These are phyloP conservation scores for Lasiosphaeris hirsuta DNA, from an alignment of 495 filamentous ascomycete species.

Conservation along the genomic window DNA sequence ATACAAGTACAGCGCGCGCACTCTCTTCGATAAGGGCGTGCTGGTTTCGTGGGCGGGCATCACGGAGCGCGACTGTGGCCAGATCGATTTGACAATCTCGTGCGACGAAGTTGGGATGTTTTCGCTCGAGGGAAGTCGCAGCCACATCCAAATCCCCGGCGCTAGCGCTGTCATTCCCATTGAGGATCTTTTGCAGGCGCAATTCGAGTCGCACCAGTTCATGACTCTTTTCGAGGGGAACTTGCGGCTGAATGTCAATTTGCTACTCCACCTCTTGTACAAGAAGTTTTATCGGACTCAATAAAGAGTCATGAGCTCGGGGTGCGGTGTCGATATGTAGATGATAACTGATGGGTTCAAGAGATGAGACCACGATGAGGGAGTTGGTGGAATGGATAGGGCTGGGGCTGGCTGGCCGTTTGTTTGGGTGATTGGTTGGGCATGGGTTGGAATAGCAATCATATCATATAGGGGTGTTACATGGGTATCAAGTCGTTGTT, in stretches of 20 bases:
- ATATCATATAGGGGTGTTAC: no score
- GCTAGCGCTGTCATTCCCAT: slow-evolving; percentile 86
- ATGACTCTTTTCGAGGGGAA: slow-evolving; percentile 90
- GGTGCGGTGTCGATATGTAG: background rate
- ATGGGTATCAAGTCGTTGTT: no score
- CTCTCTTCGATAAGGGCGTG: slow-evolving; percentile 88
- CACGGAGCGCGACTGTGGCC: slow-evolving; percentile 80
- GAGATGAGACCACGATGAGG: no score
- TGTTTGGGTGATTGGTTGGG: no score
- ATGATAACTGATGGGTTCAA: background rate
- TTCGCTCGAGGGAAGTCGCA: slow-evolving; percentile 83
- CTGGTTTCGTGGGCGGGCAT: slow-evolving; percentile 85
- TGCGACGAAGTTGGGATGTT: slow-evolving; percentile 95
- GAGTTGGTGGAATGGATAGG: no score
- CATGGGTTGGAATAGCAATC: no score
- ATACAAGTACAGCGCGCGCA: slow-evolving; percentile 91
- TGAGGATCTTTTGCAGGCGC: slow-evolving; percentile 91
- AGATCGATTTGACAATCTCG: slow-evolving; percentile 88
- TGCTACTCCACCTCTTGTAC: slow-evolving; percentile 92
- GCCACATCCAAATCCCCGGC: slow-evolving; percentile 93
- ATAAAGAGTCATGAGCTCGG: slow-evolving; percentile 34
- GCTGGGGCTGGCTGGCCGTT: no score
- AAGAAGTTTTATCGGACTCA: slow-evolving; percentile 94
- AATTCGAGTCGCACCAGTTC: slow-evolving; percentile 94
- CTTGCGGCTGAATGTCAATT: slow-evolving; percentile 87